A percentile compares a stretch with the other conserved stretches of the same genome.
These are phyloP conservation scores for Bocquillonia castaneifolia DNA, from an alignment of 441 rosid genomes.

Conservation along the genomic window DNA sequence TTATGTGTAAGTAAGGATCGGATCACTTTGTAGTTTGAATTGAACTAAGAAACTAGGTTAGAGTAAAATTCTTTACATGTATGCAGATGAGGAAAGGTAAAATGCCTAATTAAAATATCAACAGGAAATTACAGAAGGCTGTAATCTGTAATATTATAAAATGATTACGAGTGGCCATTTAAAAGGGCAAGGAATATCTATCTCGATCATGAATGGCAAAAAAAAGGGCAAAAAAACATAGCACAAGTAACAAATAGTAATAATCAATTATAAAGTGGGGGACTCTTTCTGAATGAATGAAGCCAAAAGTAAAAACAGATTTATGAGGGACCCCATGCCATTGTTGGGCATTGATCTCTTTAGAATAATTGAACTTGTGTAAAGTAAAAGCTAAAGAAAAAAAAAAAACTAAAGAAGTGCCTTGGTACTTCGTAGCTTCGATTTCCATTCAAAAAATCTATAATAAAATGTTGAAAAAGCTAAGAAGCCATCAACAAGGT, in stretches of 20 bases:
- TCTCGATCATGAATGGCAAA: background rate
- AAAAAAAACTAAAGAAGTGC: conserved; percentile 21
- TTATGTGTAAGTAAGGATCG: too few relatives aligned
- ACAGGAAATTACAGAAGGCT: background rate
- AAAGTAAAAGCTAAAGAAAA: conserved; percentile 26
- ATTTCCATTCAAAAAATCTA: conserved; percentile 17
- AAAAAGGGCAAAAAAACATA: conserved; percentile 10
- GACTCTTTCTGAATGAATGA: conserved; percentile 14
- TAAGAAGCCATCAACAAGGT: background rate
- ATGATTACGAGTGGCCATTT: background rate
- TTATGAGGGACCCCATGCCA: conserved; percentile 19
- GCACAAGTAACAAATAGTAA: background rate
- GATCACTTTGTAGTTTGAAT: too few relatives aligned
- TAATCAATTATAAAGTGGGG: conserved; percentile 15
- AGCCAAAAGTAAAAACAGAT: conserved; percentile 21
- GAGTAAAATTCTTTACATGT: background rate
- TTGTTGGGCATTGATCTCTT: background rate
- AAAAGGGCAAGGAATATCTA: background rate
- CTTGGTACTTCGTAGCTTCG: conserved; percentile 17
- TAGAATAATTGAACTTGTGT: conserved; percentile 20
- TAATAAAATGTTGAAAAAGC: conserved; percentile 4
- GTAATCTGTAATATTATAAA: too few relatives aligned
- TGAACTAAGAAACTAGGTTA: background rate
- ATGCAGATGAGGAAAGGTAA: background rate
- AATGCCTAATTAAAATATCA: background rate